Base-by-base conservation (phyloP, 2,329 filamentous ascomycete species). In the Thyridium curvatum region DNA sequence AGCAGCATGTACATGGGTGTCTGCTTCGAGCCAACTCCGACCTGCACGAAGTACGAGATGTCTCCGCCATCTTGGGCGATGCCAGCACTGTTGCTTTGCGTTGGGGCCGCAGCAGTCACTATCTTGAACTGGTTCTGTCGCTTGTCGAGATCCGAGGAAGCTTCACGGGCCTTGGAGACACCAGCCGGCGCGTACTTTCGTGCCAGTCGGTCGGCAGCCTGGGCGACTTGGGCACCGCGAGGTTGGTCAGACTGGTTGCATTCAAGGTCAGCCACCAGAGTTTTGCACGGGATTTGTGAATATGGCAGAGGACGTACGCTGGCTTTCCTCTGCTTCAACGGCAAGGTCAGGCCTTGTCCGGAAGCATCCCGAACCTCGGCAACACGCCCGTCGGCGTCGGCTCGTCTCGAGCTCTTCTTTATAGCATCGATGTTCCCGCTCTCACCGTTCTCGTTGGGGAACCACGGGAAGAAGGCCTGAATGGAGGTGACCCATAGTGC, bases 1-100 rank as follows among this genome's bases (percentile, higher is more conserved):
- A 84, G 61, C 18, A 84, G 68, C 72, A 84, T 74, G 48, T 74
- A 76, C 47, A 83, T 48, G 2, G 68, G 55, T 46, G 72, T 76
- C 32, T 60, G 59, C 12, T 65, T 59, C 4, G 78, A 77, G 12
- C 80, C 80, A 13, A 84, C 53, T 28, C 63, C 50, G 13, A 73
- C 74, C 52, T 77, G 59, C 32, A 78, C 59, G 48, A 84, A 83
- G 58, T 84, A 84, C 2, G 78, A 79, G 47, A 72, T 79, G 52
- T 84, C 80, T 13, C 72, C 74, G 13, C 79, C 79, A 52, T 83
- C 79, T 52, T 84, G 79, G 50, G 74, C 59, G 39, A 84, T 65
- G 9, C 77, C 76, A 9, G 66, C 69, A 31, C 71, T 71, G 48
- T 74, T 64, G 26, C 67, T 55, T 12, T 62, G 58, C 1, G 63